phyloP scores from a whole-genome alignment of 2,329 filamentous ascomycete species.

The Eurotiales sp. region DNA sequence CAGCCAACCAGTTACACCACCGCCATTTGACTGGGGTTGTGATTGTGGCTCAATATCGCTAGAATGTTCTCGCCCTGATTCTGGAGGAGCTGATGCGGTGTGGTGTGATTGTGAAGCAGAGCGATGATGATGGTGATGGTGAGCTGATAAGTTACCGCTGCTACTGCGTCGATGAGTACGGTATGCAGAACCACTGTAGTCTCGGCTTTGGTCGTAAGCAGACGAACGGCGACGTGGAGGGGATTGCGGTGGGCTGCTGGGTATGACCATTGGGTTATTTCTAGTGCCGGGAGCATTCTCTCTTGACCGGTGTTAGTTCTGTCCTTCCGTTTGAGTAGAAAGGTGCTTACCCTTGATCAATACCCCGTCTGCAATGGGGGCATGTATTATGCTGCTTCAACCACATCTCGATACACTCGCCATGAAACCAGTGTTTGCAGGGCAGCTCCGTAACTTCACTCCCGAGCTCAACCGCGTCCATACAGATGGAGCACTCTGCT shows the following conservation, averaged over 20 bases:
- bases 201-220: slow-evolving; percentile 1
- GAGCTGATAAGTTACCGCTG: neutral
- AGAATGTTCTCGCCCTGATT: slow-evolving; percentile 1
- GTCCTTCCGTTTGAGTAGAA: neutral
- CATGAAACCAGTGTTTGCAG: slow-evolving; percentile 93
- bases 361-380: slow-evolving; percentile 53
- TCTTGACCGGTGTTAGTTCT: neutral
- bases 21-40: slow-evolving; percentile 4
- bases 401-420: slow-evolving; percentile 77
- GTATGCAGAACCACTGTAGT: neutral
- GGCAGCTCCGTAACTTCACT: slow-evolving; percentile 74
- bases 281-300: slow-evolving; percentile 12
- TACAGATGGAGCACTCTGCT: slow-evolving; percentile 89
- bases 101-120: neutral
- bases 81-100: slow-evolving; percentile 4
- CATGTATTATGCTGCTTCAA: slow-evolving; percentile 89
- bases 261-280: slow-evolving; percentile 14
- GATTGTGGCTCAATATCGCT: neutral
- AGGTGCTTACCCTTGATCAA: slow-evolving; percentile 24
- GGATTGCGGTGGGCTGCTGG: slow-evolving; percentile 13
- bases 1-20: slow-evolving; percentile 21
- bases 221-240: slow-evolving; percentile 2
- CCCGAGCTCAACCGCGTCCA: slow-evolving; percentile 72
- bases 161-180: slow-evolving; percentile 3
- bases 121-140: slow-evolving; percentile 1